phyloP scores from a whole-genome alignment of 139 green algal species.

The Picochlorum costavermella region DNA sequence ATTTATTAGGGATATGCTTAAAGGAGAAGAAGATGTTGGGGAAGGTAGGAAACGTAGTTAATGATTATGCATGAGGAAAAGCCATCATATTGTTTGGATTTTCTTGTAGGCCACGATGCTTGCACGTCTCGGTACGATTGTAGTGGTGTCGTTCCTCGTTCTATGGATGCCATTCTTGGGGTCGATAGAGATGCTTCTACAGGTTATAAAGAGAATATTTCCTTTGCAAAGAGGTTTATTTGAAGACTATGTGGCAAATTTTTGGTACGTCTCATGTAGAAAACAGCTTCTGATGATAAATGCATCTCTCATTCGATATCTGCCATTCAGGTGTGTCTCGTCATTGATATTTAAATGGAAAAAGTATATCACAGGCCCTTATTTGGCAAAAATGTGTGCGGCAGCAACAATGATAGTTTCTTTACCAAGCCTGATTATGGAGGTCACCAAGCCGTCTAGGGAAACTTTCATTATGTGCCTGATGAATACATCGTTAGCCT shows the following conservation, averaged over 20 bases:
- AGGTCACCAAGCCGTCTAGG: constrained; percentile 44
- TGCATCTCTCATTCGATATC: too few relatives aligned
- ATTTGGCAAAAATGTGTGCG: constrained; percentile 42
- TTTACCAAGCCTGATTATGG: constrained; percentile 55
- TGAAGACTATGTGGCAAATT: constrained; percentile 98
- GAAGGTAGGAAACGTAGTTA: background rate
- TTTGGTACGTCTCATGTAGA: constrained; percentile 49
- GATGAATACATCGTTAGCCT: constrained; percentile 71
- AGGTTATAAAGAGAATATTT: constrained; percentile 59
- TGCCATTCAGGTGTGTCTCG: constrained; percentile 45
- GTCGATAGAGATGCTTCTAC: background rate
- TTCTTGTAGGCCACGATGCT: constrained; percentile 7
- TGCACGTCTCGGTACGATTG: constrained; percentile 36
- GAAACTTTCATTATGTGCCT: constrained; percentile 70
- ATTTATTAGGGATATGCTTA: constrained; percentile 83
- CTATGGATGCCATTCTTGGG: constrained; percentile 73
- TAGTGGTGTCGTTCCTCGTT: constrained; percentile 60
- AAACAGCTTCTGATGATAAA: too few relatives aligned
- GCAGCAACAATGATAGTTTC: constrained; percentile 50
- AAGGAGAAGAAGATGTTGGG: constrained; percentile 9
- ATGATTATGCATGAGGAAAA: background rate
- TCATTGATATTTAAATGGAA: constrained; percentile 84
- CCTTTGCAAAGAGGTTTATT: constrained; percentile 82
- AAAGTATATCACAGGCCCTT: constrained; percentile 29
- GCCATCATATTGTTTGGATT: background rate